These are phyloP conservation scores for Halenospora varia DNA, from an alignment of 495 filamentous ascomycete species.

Conservation along the genomic window DNA sequence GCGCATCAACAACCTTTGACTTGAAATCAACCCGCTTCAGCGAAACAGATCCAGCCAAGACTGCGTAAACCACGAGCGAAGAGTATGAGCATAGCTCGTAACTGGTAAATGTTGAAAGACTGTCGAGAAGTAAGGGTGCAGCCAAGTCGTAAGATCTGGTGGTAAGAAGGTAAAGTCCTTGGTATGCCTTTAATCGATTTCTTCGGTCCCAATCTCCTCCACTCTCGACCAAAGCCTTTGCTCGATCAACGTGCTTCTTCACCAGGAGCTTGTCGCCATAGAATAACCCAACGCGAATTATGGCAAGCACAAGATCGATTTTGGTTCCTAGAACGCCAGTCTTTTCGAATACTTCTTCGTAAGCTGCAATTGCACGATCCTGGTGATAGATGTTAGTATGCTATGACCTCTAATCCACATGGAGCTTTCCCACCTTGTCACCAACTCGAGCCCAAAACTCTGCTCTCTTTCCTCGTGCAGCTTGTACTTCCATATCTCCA, in stretches of 20 bases:
- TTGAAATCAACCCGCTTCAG: constrained; percentile 98
- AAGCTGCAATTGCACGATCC: constrained; percentile 89
- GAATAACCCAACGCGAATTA: constrained; percentile 92
- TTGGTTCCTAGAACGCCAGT: constrained; percentile 91
- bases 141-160: constrained; percentile 84
- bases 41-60: constrained; percentile 89
- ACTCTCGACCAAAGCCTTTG: constrained; percentile 82
- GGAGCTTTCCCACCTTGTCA: constrained; percentile 72
- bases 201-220: constrained; percentile 98
- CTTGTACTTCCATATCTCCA: constrained; percentile 91
- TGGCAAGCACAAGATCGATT: constrained; percentile 93
- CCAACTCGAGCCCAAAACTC: constrained; percentile 93
- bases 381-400: too few species aligned
- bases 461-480: constrained; percentile 87
- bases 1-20: constrained; percentile 94
- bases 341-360: constrained; percentile 91
- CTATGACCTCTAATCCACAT: too few species aligned
- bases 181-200: constrained; percentile 97
- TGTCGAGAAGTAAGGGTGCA: constrained; percentile 91
- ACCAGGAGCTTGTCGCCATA: constrained; percentile 87
- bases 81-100: constrained; percentile 97
- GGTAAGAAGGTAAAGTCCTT: constrained; percentile 88
- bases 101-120: constrained; percentile 96
- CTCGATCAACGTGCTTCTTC: constrained; percentile 89
- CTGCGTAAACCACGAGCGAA: constrained; percentile 88